phyloP scores from a whole-genome alignment of 1,284 basidiomycete species.

The Amylostereum chailletii region DNA sequence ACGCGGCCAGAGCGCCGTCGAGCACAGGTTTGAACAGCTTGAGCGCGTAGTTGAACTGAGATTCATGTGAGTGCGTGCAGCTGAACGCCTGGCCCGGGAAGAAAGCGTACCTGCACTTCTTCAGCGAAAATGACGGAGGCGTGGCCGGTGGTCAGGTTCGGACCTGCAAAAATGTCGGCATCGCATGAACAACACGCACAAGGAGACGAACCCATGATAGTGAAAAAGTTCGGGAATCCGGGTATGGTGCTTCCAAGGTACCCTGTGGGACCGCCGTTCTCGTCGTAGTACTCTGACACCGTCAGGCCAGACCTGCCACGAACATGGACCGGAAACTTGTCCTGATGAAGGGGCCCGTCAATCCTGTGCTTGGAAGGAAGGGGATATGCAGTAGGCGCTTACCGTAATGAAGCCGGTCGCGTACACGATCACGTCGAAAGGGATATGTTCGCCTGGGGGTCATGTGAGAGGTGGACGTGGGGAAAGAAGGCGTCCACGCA shows the following conservation, averaged over 20 bases:
- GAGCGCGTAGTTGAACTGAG: slow-evolving; percentile 28
- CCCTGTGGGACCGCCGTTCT: slow-evolving; percentile 25
- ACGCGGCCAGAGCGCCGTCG: slow-evolving; percentile 4
- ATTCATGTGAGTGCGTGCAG: background rate
- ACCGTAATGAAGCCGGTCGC: slow-evolving; percentile 23
- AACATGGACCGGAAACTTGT: slow-evolving; percentile 19
- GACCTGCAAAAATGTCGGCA: slow-evolving; percentile 22
- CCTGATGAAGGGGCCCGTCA: slow-evolving; percentile 10
- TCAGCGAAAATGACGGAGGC: slow-evolving; percentile 36
- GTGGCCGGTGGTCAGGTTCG: slow-evolving; percentile 37
- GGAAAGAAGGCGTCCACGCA: slow-evolving; percentile 1
- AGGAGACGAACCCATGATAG: slow-evolving; percentile 12
- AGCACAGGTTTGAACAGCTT: slow-evolving; percentile 32
- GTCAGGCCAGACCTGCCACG: slow-evolving; percentile 19
- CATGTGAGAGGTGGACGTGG: background rate
- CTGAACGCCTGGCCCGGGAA: background rate
- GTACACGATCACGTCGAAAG: slow-evolving; percentile 23
- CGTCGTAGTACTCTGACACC: slow-evolving; percentile 24
- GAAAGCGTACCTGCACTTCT: slow-evolving; percentile 28
- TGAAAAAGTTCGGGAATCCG: slow-evolving; percentile 29
- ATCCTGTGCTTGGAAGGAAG: background rate
- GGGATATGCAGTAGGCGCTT: background rate
- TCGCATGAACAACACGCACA: background rate
- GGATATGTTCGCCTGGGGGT: slow-evolving; percentile 16
- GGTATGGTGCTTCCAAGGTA: slow-evolving; percentile 27